Percentiles rank a stretch among this genome's conserved stretches.
These are phyloP conservation scores for Termitomyces sp. DNA, from an alignment of 1,284 basidiomycete genomes.

Conservation along the genomic window DNA sequence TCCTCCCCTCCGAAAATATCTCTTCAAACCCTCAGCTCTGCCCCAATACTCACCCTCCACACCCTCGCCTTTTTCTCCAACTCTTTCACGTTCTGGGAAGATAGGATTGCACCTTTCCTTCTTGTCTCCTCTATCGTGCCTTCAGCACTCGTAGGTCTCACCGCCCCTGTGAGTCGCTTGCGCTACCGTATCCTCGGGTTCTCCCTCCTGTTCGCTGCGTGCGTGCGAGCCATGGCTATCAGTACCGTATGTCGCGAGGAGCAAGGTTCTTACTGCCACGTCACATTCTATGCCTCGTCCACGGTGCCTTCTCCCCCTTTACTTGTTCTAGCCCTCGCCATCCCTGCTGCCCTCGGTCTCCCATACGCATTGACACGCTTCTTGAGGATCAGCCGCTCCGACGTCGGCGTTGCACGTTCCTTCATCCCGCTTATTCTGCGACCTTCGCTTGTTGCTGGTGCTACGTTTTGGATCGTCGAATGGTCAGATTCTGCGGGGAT, in stretches of 20 bases:
- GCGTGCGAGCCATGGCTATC: slow-evolving; percentile 67
- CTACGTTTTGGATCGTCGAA: slow-evolving; percentile 76
- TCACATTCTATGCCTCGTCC: slow-evolving; percentile 81
- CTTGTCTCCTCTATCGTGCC: slow-evolving; percentile 60
- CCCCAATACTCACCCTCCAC: slow-evolving; percentile 54
- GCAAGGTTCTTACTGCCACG: slow-evolving; percentile 82
- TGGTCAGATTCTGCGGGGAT: slow-evolving; percentile 59
- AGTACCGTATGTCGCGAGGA: slow-evolving; percentile 93
- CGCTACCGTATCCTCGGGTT: slow-evolving; percentile 76
- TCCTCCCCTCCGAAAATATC: slow-evolving; percentile 29
- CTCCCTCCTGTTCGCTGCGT: slow-evolving; percentile 60
- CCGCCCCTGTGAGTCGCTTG: slow-evolving; percentile 63
- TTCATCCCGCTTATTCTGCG: slow-evolving; percentile 60
- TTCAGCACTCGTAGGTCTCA: slow-evolving; percentile 52
- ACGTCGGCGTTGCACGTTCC: slow-evolving; percentile 65
- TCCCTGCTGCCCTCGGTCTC: slow-evolving; percentile 53
- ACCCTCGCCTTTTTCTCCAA: slow-evolving; percentile 79
- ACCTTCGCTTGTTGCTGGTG: slow-evolving; percentile 52
- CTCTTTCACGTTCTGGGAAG: slow-evolving; percentile 96
- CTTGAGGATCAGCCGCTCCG: slow-evolving; percentile 66
- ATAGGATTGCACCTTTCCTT: slow-evolving; percentile 75
- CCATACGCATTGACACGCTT: slow-evolving; percentile 57
- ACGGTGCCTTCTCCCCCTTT: slow-evolving; percentile 60
- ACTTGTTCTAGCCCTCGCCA: slow-evolving; percentile 47
- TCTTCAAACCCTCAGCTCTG: slow-evolving; percentile 26